phyloP scores from a whole-genome alignment of 2,329 filamentous ascomycete genomes.

The Mollisia scopiformis region DNA sequence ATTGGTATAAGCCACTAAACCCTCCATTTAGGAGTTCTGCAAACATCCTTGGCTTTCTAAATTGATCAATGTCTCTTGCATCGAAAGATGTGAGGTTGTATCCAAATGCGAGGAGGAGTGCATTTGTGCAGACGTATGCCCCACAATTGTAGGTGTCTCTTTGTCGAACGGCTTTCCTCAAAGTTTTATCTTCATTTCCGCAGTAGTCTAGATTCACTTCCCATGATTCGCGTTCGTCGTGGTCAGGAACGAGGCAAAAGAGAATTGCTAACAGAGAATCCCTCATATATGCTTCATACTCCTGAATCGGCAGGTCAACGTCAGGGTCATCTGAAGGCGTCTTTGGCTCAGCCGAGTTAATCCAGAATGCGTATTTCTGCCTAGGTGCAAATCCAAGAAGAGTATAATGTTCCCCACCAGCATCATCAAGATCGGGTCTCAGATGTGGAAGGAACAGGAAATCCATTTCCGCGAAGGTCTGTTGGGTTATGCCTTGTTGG shows the following conservation, averaged over 20 bases:
- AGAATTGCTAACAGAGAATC: background rate
- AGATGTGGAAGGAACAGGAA: background rate
- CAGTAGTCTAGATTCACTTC: background rate
- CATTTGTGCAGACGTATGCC: background rate
- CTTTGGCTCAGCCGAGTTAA: background rate
- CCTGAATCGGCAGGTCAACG: too few species aligned
- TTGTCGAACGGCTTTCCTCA: background rate
- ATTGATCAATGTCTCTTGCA: background rate
- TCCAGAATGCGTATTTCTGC: background rate
- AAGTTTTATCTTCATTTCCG: background rate
- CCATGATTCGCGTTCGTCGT: background rate
- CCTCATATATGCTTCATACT: too few species aligned
- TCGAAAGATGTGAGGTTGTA: background rate
- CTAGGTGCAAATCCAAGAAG: background rate
- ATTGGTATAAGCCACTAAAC: background rate
- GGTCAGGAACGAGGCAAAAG: background rate
- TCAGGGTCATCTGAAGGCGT: too few species aligned
- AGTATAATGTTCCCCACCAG: background rate
- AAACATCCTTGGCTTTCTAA: background rate
- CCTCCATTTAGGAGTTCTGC: background rate
- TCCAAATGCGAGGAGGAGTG: background rate
- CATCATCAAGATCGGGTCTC: too few species aligned
- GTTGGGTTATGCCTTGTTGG: background rate
- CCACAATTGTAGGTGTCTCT: background rate
- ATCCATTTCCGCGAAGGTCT: background rate